Base-by-base conservation (phyloP, 331 rosid species). In the Prunus yedoensis region DNA sequence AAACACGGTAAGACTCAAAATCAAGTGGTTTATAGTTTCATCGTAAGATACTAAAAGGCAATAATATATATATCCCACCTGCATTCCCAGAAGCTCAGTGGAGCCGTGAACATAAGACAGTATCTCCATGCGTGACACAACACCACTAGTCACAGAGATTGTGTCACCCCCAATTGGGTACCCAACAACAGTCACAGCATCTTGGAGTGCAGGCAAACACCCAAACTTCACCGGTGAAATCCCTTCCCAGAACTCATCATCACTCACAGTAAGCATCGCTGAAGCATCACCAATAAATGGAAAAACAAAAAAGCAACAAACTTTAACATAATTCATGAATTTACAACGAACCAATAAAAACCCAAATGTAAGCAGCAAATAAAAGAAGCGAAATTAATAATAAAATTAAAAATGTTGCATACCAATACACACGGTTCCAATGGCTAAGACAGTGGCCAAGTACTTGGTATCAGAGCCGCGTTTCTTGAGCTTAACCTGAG, bases 131-230 rank as follows among this genome's bases (percentile, higher is more conserved):
- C 93, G 90, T 1, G 97, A 89, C 60, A 91, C 90, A 65, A 89
- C 93, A 74, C 97, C 96, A 74, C 97, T 88, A 38, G 97, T 91
- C 72, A 91, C 96, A 38, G 97, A 89, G 75, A 91, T 87, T 53
- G 93, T 88, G 83, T 91, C 97, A 35, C 97, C 96, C 13, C 96
- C 97, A 82, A 89, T 88, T 21, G 96, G 96, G 62, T 91, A 91
- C 56, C 97, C 96, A 54, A 88, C 96, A 57, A 91, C 91, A 38
- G 89, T 87, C 54, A 91, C 93, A 0, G 91, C 89, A 83, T 91
- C 97, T 90, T 88, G 93, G 30, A 91, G 90, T n/a, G 96, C 74
- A 50, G 96, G 97, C 78, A 91, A 81, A 27, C 77, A 85, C 70
- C 97, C 91, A 65, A 91, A 91, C 80, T 89, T 89, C 69, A 91